Base-by-base conservation (phyloP, 305 asterid species). In the Salvia sclarea region DNA sequence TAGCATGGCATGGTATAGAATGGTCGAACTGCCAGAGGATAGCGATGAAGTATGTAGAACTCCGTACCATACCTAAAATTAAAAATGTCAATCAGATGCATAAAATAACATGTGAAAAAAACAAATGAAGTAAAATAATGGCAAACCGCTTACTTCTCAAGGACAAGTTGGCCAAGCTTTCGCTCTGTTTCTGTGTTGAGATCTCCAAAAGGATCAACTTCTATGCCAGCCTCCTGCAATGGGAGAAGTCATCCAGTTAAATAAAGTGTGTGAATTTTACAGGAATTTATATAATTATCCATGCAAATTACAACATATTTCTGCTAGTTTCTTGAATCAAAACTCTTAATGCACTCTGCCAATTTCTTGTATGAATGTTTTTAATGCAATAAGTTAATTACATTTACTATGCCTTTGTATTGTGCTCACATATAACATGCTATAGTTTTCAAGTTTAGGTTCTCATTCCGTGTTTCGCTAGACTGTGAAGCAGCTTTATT, bases 101-200 rank as follows among this genome's bases (percentile, higher is more conserved):
- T 35, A 35, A 50, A 50, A 10, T 9, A 10, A 38, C 37, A 47
- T 9, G 6, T 8, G 45, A 22, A 61, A 6, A 4, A 48, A 64
- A 47, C 50, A 38, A 55, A 50, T 38, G 6, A 50, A 48, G 30
- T 13, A 14, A 70, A 50, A 40, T 7, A 73, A 22, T 13, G 61
- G 66, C 65, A 49, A 60, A 18, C 9, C 38, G 54, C 85, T 66
- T 84, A 90, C 97, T 90, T 92, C 75, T 86, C 88, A 12, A 73
- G 75, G 45, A 92, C 98, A 82, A 92, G 96, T 72, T 86, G 90
- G 61, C 97, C 98, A 64, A 92, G 85, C 73, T 80, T 88, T 69
- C 97, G 80, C 81, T 94, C 99, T 25, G 85, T 47, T 81, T 94
- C 99, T 4, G 99, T 91, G 81, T 85, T 94, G 61, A 94, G 90